Evolutionary conservation across 2,329 filamentous ascomycete species (phyloP), one percentile per base, ranked within the genome.

Genomic region (Chalaropsis thielavioides): DNA sequence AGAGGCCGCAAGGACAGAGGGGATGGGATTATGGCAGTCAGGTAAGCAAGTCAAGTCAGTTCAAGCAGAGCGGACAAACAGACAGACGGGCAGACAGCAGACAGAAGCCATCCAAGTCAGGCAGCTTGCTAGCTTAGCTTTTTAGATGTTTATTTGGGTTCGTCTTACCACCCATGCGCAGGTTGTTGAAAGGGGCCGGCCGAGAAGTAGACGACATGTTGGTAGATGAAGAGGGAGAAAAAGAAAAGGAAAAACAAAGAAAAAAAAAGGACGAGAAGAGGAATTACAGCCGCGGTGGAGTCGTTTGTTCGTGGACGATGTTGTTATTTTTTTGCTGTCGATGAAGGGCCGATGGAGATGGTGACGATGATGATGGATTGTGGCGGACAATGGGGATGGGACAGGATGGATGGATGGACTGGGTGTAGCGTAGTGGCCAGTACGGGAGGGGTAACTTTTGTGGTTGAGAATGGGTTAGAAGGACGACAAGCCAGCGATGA

Each of bases 101-200:
- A 61, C 22, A 40, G 38, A 27, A 27, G 22, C 27, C 13, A 40
- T n/a, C 22, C 24, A 31, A 61, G 44, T n/a, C 22, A 22, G 40
- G 19, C 40, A 15, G 40, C n/a, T 65, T 61, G 43, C 49, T 31
- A 51, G 40, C 41, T 51, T n/a, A 64, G 49, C 62, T 31, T 41
- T 27, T n/a, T 38, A 19, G 13, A 43, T 56, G 51, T 56, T 24
- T 63, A 63, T 54, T 67, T 51, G 66, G 44, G 67, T 58, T 68
- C 66, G 72, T 64, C 90, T 87, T 82, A 96, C 92, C 94, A 85
- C 92, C 94, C 91, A 97, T 96, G 80, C 92, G 89, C 81, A 97
- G 75, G 72, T 79, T 83, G 74, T 81, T 83, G 79, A 97, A 96
- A 74, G 90, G 87, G 82, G 90, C 88, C 76, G 92, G 89, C 81